Evolutionary conservation across 1,284 basidiomycete genomes (phyloP), one percentile per base, ranked within the genome.

Genomic region (Ustilago hordei): DNA sequence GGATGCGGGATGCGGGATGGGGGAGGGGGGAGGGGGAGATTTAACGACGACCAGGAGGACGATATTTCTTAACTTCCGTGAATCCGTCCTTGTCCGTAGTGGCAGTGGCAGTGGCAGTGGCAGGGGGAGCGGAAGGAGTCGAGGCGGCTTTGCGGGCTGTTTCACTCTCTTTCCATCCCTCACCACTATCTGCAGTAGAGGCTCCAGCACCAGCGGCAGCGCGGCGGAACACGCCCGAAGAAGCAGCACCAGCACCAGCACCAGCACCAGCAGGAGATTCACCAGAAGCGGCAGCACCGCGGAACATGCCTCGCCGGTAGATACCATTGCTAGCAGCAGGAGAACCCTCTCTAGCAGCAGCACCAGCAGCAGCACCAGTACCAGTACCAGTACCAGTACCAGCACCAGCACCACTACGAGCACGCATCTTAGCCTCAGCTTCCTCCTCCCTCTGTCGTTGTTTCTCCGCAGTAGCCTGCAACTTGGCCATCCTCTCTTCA

Each of bases 401-500:
- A 57, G 55, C 48, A 38, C 50, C 72, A 39, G 50, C 69, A 13
- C 47, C 50, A 19, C 47, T 19, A 34, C 64, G 64, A 32, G 67
- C 62, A 35, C 53, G 64, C 15, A 56, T 52, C 45, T 68, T 69
- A 4, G 66, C 74, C 53, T 79, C 75, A 28, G 71, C 71, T 66
- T 83, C 81, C 50, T 71, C 74, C 66, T 86, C 81, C 32, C 78
- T 71, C 55, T 79, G 71, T 41, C 82, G 74, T 58, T 84, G 84
- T 63, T 65, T 75, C 23, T 83, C 82, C 11, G 72, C 79, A 48
- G 70, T 70, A 55, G 75, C 77, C 45, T 81, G 75, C 45, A 85
- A 69, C 66, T 81, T 75, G 55, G 80, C 79, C 74, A 80, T 73
- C 19, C 84, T 72, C 64, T 84, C 81, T 70, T 86, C 81, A 55